Evolutionary conservation across 345 rosid genomes (phyloP).

Genomic region (Brassica juncea): DNA sequence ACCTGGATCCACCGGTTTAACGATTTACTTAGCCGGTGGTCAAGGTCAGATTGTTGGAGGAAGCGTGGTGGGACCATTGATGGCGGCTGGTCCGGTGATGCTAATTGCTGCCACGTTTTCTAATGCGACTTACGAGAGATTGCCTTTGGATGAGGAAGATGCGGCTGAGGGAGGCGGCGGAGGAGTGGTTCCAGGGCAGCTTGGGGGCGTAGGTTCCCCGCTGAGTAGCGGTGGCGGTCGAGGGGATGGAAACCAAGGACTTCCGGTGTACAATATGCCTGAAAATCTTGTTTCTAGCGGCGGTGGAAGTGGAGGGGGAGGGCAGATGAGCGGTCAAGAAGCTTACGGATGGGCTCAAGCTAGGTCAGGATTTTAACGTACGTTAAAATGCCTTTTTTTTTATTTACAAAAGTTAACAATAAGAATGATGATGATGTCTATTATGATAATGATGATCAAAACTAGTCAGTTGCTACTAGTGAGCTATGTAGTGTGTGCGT

Average conservation of each 20-base stretch:
- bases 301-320: conserved; percentile 44
- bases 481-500: conserved; percentile 32
- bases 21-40: conserved; percentile 53
- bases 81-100: conserved; percentile 56
- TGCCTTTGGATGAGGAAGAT: conserved; percentile 53
- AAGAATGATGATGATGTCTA: conserved; percentile 33
- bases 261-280: conserved; percentile 58
- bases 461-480: conserved; percentile 26
- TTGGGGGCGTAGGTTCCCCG: conserved; percentile 36
- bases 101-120: conserved; percentile 53
- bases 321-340: conserved; percentile 52
- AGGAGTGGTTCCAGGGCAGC: conserved; percentile 43
- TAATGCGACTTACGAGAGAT: conserved; percentile 51
- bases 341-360: conserved; percentile 60
- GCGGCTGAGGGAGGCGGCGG: conserved; percentile 40
- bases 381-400: conserved; percentile 16
- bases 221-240: conserved; percentile 49
- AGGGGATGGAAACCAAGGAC: conserved; percentile 51
- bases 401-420: conserved; percentile 22
- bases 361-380: conserved; percentile 46
- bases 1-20: conserved; percentile 54
- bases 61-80: conserved; percentile 47
- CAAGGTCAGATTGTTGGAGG: conserved; percentile 61
- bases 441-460: conserved; percentile 25
- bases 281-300: conserved; percentile 68